Conservation (phyloP, 2,329 filamentous ascomycete genomes). For the Herpotrichia juniperi region DNA sequence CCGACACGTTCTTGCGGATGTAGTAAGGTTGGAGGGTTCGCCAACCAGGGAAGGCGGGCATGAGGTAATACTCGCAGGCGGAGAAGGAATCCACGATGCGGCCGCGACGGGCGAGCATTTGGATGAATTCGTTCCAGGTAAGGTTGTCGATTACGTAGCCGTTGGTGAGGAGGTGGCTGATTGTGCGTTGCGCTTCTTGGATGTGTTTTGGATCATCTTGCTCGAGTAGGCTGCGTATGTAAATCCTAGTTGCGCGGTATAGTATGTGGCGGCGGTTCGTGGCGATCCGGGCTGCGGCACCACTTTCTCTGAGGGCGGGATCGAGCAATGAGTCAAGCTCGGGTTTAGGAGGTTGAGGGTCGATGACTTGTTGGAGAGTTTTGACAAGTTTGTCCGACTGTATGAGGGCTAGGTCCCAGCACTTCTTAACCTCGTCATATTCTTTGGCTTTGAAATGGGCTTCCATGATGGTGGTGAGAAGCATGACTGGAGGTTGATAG, state of each 20-base stretch:
- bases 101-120: conserved; percentile 66
- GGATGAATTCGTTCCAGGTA: conserved; percentile 82
- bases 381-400: conserved; percentile 54
- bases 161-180: conserved; percentile 62
- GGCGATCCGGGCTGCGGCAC: conserved; percentile 29
- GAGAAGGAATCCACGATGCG: conserved; percentile 71
- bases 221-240: conserved; percentile 58
- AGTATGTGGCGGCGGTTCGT: conserved; percentile 56
- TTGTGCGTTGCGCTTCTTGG: conserved; percentile 33
- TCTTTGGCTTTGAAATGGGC: conserved; percentile 64
- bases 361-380: conserved; percentile 37
- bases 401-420: conserved; percentile 68
- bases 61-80: conserved; percentile 77
- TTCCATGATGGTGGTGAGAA: conserved; percentile 66
- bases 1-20: conserved; percentile 23
- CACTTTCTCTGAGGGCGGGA: conserved; percentile 21
- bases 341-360: conserved; percentile 34
- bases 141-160: conserved; percentile 78
- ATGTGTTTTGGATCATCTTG: conserved; percentile 55
- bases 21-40: conserved; percentile 28
- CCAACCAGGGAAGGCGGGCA: conserved; percentile 82
- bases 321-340: conserved; percentile 29
- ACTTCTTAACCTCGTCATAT: conserved; percentile 65
- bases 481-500: conserved; percentile 44
- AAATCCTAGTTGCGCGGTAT: conserved; percentile 55